These are phyloP conservation scores for Coffea eugenioides DNA, from an alignment of 257 asterid genomes.

Conservation along the genomic window DNA sequence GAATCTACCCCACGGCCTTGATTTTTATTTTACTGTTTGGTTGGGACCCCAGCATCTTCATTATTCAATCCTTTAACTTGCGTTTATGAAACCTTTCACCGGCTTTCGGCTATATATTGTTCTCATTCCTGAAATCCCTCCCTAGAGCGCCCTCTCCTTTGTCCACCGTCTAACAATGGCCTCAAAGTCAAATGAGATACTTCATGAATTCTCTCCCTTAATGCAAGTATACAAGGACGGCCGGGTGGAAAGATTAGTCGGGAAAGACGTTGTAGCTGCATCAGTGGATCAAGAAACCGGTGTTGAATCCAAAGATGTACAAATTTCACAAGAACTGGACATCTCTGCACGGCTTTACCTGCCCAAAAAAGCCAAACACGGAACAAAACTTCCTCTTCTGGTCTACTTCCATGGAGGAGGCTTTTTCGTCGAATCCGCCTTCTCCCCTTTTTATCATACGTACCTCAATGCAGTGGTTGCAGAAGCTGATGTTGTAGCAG, in stretches of 20 bases:
- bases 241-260: slow-evolving; percentile 31
- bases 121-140: too few relatives aligned
- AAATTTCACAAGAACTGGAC: slow-evolving; percentile 20
- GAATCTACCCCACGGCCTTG: too few relatives aligned
- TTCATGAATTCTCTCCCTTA: slow-evolving; percentile 40
- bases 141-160: too few relatives aligned
- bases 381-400: slow-evolving; percentile 41
- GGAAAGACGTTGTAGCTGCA: slow-evolving; percentile 22
- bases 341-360: slow-evolving; percentile 48
- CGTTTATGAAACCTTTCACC: too few relatives aligned
- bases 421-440: slow-evolving; percentile 43
- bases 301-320: slow-evolving; percentile 48
- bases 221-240: slow-evolving; percentile 46
- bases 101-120: too few relatives aligned
- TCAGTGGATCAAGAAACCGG: slow-evolving; percentile 44
- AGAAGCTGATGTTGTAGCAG: slow-evolving; percentile 39
- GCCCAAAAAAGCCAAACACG: slow-evolving; percentile 29
- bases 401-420: slow-evolving; percentile 73
- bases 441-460: slow-evolving; percentile 30
- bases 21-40: too few relatives aligned
- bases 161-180: slow-evolving; percentile 16
- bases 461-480: slow-evolving; percentile 37
- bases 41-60: too few relatives aligned
- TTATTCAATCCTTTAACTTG: too few relatives aligned
- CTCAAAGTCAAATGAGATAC: slow-evolving; percentile 25